Conservation (phyloP, 1,139 yeast species). For the Yamadazyma trypodendri region DNA sequence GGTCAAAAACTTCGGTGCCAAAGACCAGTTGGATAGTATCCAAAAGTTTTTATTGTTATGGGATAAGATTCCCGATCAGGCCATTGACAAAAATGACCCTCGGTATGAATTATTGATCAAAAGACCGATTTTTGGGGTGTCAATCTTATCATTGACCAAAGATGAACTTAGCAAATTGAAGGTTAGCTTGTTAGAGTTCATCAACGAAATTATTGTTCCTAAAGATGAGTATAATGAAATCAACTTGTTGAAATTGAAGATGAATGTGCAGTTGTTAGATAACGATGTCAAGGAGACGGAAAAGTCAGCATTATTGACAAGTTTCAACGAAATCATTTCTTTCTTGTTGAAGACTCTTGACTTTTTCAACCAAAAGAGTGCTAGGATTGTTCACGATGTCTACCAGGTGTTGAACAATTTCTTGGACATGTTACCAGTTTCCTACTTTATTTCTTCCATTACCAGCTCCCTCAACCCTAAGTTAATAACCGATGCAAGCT, state of each 20-base stretch:
- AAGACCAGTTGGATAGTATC: conserved; percentile 67
- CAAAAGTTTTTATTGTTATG: conserved; percentile 55
- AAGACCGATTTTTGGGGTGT: conserved; percentile 65
- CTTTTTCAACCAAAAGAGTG: conserved; percentile 16
- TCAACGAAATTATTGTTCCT: conserved; percentile 24
- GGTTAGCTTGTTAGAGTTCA: conserved; percentile 13
- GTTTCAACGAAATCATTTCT: conserved; percentile 45
- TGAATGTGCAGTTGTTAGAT: conserved; percentile 57
- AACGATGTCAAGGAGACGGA: conserved; percentile 28
- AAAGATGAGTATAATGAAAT: conserved; percentile 42
- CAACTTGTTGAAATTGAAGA: conserved; percentile 52
- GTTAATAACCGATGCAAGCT: conserved; percentile 32
- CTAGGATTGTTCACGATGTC: conserved; percentile 25
- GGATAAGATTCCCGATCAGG: conserved; percentile 45
- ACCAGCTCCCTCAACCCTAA: conserved; percentile 53
- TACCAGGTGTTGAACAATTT: conserved; percentile 57
- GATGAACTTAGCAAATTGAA: conserved; percentile 52
- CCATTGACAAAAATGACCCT: conserved; percentile 38
- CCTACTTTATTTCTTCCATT: conserved; percentile 65
- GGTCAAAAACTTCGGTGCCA: conserved; percentile 62
- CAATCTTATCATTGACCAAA: conserved; percentile 50
- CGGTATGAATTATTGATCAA: conserved; percentile 39
- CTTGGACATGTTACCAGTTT: conserved; percentile 71
- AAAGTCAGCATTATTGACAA: conserved; percentile 31
- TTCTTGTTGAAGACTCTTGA: conserved; percentile 40